phyloP scores from a whole-genome alignment of 305 asterid genomes.

The Fraxinus angustifolia region DNA sequence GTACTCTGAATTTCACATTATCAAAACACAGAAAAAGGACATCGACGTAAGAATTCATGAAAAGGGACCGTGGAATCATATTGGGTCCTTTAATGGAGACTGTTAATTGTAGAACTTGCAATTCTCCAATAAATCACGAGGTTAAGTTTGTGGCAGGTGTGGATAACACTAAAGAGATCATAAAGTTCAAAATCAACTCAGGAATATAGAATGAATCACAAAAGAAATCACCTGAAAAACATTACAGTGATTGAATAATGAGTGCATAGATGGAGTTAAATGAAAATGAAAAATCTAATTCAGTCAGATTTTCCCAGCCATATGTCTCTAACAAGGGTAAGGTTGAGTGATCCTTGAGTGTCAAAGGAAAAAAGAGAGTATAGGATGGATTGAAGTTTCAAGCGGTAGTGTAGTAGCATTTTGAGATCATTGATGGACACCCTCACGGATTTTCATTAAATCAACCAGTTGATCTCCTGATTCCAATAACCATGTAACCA shows the following conservation, averaged over 20 bases:
- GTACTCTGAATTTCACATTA: too few species aligned
- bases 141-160: too few species aligned
- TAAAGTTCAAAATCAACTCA: not conserved
- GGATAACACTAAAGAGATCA: too few species aligned
- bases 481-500: slow-evolving; percentile 46
- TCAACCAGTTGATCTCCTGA: slow-evolving; percentile 79
- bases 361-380: slow-evolving; percentile 34
- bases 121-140: not conserved
- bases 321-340: slow-evolving; percentile 40
- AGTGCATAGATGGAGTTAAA: not conserved
- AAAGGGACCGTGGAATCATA: too few species aligned
- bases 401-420: slow-evolving; percentile 41
- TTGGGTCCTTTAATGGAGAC: too few species aligned
- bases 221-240: too few species aligned
- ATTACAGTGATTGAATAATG: not conserved
- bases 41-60: too few species aligned
- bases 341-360: slow-evolving; percentile 30
- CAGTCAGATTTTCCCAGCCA: slow-evolving; percentile 20
- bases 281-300: not conserved
- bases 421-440: slow-evolving; percentile 50
- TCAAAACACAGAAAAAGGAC: too few species aligned
- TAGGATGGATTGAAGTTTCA: slow-evolving; percentile 49
- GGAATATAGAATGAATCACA: too few species aligned
- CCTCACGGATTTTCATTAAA: slow-evolving; percentile 34
- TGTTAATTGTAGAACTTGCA: too few species aligned